Percentiles rank a stretch among this genome's conserved stretches.
phyloP scores from a whole-genome alignment of 192 early-diverging fungal genomes.

The Lunasporangiospora selenospora region DNA sequence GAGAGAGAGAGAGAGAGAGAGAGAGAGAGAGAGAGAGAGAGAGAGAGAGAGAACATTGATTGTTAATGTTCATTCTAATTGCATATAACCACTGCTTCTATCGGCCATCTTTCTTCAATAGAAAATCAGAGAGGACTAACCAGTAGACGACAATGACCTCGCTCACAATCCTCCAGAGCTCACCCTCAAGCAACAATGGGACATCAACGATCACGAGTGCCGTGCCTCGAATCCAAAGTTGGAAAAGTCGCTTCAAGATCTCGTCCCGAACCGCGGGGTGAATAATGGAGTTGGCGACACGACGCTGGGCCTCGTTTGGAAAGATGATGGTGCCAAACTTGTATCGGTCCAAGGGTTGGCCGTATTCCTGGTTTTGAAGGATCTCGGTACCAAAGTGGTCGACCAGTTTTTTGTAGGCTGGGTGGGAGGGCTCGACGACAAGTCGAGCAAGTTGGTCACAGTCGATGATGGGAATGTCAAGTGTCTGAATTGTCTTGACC shows the following conservation, averaged over 20 bases:
- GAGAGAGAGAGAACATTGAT: not conserved
- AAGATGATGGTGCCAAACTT: conserved; percentile 87
- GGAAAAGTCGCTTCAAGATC: conserved; percentile 73
- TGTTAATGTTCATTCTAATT: too few relatives aligned
- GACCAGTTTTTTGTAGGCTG: conserved; percentile 76
- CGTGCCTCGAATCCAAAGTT: conserved; percentile 73
- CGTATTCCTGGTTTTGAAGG: conserved; percentile 52
- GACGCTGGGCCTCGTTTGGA: conserved; percentile 70
- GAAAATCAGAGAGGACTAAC: conserved; percentile 45
- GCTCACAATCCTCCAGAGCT: conserved; percentile 75
- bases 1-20: not conserved
- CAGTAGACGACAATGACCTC: conserved; percentile 83
- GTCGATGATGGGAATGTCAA: conserved; percentile 83
- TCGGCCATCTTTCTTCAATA: not conserved
- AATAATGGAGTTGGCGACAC: conserved; percentile 80
- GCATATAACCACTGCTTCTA: not conserved
- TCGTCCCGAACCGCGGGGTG: conserved; percentile 90
- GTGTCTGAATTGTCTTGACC: conserved; percentile 62
- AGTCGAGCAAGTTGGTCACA: conserved; percentile 90
- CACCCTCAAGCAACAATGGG: conserved; percentile 91
- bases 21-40: not conserved
- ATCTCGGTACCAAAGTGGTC: conserved; percentile 77
- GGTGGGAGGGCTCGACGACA: conserved; percentile 79
- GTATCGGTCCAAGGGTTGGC: conserved; percentile 69
- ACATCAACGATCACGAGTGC: conserved; percentile 86